Evolutionary conservation across 1,284 basidiomycete species (phyloP).

Genomic region (Ustilago hordei): DNA sequence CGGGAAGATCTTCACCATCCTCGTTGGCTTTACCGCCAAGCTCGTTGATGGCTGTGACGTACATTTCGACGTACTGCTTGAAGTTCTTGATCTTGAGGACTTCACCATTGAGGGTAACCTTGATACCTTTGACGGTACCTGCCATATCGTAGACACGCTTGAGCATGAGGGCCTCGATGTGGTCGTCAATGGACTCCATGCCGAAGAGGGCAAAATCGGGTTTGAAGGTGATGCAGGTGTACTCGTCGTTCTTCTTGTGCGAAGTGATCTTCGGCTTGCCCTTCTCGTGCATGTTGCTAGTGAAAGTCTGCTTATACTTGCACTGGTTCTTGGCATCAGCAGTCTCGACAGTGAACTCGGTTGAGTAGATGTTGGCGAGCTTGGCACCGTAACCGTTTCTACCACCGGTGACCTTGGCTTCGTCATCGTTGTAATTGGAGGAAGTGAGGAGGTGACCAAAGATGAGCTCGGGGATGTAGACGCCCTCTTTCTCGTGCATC

Average conservation of each 20-base stretch:
- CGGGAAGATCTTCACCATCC: conserved; percentile 69
- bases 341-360: conserved; percentile 96
- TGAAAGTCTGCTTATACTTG: conserved; percentile 97
- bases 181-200: conserved; percentile 91
- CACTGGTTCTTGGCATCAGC: conserved; percentile 87
- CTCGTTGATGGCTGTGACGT: conserved; percentile 72
- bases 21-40: conserved; percentile 60
- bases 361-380: conserved; percentile 97
- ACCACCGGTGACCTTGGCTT: conserved; percentile 98
- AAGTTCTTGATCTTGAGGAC: conserved; percentile 93
- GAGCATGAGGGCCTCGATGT: conserved; percentile 88
- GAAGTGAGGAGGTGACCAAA: conserved; percentile 96
- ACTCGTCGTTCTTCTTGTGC: conserved; percentile 80
- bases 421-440: conserved; percentile 98
- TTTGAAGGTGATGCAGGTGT: conserved; percentile 92
- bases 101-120: conserved; percentile 93
- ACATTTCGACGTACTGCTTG: conserved; percentile 98
- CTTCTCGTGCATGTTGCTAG: conserved; percentile 90
- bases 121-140: conserved; percentile 91
- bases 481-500: conserved; percentile 90
- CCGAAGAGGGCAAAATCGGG: conserved; percentile 93
- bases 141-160: conserved; percentile 98
- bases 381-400: conserved; percentile 98
- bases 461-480: conserved; percentile 97
- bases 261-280: conserved; percentile 89